These are phyloP conservation scores for Yamadazyma dendronema DNA, from an alignment of 1,139 yeast species.

Conservation along the genomic window DNA sequence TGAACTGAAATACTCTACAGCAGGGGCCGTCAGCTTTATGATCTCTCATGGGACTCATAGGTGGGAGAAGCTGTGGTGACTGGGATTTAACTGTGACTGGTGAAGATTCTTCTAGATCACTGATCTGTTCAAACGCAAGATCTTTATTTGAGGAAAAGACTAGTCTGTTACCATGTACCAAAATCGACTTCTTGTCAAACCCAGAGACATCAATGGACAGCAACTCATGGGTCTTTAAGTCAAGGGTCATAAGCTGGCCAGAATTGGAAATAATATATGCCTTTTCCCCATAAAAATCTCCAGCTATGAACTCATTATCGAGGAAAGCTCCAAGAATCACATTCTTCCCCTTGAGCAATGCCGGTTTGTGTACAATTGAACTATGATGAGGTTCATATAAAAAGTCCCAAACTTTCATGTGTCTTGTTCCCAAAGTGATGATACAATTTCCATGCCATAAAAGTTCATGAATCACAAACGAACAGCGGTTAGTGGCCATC, in stretches of 20 bases:
- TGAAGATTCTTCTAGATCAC: neutral
- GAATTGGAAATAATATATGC: conserved; percentile 42
- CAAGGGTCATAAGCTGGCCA: conserved; percentile 38
- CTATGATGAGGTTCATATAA: conserved; percentile 16
- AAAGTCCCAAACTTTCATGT: conserved; percentile 59
- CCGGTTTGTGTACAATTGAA: conserved; percentile 14
- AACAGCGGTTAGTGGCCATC: conserved; percentile 57
- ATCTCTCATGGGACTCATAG: neutral
- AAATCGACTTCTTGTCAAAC: neutral
- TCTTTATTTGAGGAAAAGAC: neutral
- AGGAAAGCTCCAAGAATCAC: conserved; percentile 51
- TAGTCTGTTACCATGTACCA: neutral
- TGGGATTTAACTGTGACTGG: neutral
- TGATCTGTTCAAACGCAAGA: neutral
- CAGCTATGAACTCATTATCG: conserved; percentile 45
- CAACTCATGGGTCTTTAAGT: conserved; percentile 16
- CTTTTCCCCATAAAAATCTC: conserved; percentile 35
- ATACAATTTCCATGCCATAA: conserved; percentile 54
- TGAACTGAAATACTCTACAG: no score
- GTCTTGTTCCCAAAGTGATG: conserved; percentile 56
- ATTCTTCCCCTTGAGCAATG: conserved; percentile 55
- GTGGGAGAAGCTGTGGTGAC: neutral
- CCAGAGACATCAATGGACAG: neutral
- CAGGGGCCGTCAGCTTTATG: neutral
- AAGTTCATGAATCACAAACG: conserved; percentile 52